Evolutionary conservation across 2,329 filamentous ascomycete genomes (phyloP).

Genomic region (Pseudovirgaria hyperparasitica): DNA sequence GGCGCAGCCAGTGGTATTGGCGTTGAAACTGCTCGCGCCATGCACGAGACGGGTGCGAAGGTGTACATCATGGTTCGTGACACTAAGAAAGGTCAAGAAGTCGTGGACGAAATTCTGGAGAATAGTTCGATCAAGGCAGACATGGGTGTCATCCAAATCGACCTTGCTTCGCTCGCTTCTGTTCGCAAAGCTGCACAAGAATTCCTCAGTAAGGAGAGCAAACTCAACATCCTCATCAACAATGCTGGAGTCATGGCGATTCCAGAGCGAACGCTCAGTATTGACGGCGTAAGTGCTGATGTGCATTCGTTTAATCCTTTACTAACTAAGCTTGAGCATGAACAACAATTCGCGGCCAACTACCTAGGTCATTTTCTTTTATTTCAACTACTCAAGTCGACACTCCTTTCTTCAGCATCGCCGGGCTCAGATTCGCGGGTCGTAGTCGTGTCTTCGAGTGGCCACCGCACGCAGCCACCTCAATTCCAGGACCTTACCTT

Average conservation of each 20-base stretch:
- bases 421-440: slow-evolving; percentile 33
- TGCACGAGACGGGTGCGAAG: slow-evolving; percentile 32
- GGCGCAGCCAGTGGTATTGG: slow-evolving; percentile 18
- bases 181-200: slow-evolving; percentile 11
- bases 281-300: slow-evolving; percentile 9
- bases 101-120: slow-evolving; percentile 12
- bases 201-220: slow-evolving; percentile 9
- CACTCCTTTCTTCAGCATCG: slow-evolving; percentile 27
- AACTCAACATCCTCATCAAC: slow-evolving; percentile 10
- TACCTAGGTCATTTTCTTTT: slow-evolving; percentile 43
- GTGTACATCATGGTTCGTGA: slow-evolving; percentile 33
- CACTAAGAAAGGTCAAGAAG: slow-evolving; percentile 13
- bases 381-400: slow-evolving; percentile 35
- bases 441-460: slow-evolving; percentile 31
- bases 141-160: slow-evolving; percentile 12
- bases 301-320: no score
- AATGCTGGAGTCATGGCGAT: slow-evolving; percentile 15
- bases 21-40: slow-evolving; percentile 21
- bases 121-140: slow-evolving; percentile 7
- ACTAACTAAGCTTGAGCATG: no score
- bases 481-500: slow-evolving; percentile 30
- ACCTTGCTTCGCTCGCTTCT: slow-evolving; percentile 10
- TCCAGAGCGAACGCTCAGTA: slow-evolving; percentile 6
- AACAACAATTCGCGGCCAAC: slow-evolving; percentile 41
- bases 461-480: slow-evolving; percentile 23